phyloP scores from a whole-genome alignment of 2,329 filamentous ascomycete species.

The Neonectria sp. region DNA sequence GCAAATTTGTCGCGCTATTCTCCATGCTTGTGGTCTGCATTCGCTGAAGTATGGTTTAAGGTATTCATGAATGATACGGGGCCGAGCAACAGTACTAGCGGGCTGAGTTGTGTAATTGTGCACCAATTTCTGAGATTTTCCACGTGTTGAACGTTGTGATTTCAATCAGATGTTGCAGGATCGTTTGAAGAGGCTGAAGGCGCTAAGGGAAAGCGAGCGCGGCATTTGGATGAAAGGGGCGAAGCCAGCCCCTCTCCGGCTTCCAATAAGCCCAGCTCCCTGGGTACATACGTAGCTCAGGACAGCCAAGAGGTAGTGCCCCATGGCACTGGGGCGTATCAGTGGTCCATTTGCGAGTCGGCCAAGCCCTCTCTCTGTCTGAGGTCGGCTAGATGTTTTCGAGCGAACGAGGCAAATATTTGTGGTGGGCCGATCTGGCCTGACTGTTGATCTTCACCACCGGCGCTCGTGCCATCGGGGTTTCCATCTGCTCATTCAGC shows the following conservation, averaged over 20 bases:
- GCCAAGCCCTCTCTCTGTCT: slow-evolving; percentile 16
- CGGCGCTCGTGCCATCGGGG: slow-evolving; percentile 36
- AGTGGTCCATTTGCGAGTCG: slow-evolving; percentile 22
- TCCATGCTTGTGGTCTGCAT: slow-evolving; percentile 14
- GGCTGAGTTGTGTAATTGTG: neutral
- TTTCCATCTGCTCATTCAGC: slow-evolving; percentile 42
- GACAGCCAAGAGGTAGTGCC: slow-evolving; percentile 37
- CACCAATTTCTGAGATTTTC: neutral
- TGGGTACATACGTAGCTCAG: slow-evolving; percentile 27
- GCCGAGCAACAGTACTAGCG: neutral
- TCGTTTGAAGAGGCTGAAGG: slow-evolving; percentile 9
- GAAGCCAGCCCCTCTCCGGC: slow-evolving; percentile 35
- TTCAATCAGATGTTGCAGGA: slow-evolving; percentile 6
- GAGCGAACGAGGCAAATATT: slow-evolving; percentile 32
- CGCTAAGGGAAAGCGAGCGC: slow-evolving; percentile 17
- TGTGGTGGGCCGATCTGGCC: slow-evolving; percentile 35
- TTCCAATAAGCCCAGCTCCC: slow-evolving; percentile 30
- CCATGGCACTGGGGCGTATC: slow-evolving; percentile 32
- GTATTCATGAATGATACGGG: neutral
- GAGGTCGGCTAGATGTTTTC: slow-evolving; percentile 16
- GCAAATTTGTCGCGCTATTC: slow-evolving; percentile 11
- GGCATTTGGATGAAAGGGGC: slow-evolving; percentile 37
- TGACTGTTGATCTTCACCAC: slow-evolving; percentile 41
- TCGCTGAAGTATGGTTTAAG: slow-evolving; percentile 10
- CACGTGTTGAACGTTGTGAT: neutral